Percentiles rank a stretch among this genome's conserved stretches.
phyloP scores from a whole-genome alignment of 768 basidiomycete species.

The Termitomyces sp. region DNA sequence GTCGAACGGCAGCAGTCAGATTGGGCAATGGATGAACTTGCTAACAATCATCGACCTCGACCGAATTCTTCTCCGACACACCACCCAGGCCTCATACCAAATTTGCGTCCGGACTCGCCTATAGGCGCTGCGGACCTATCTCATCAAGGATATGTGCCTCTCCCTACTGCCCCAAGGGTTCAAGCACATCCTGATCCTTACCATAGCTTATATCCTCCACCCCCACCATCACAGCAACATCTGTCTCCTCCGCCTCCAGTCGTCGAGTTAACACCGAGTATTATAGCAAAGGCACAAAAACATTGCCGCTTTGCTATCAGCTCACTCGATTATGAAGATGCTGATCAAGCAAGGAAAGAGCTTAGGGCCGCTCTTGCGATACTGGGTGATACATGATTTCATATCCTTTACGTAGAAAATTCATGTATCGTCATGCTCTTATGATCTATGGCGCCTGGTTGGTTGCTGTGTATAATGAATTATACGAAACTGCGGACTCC shows the following conservation, averaged over 20 bases:
- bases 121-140: neutral
- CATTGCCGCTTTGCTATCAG: constrained; percentile 92
- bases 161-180: neutral
- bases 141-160: neutral
- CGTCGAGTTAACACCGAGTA: constrained; percentile 53
- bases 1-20: neutral
- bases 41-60: neutral
- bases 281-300: constrained; percentile 78
- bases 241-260: constrained; percentile 18
- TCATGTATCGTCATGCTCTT: neutral
- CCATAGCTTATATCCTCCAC: constrained; percentile 9
- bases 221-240: constrained; percentile 15
- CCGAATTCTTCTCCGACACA: neutral
- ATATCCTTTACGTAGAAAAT: neutral
- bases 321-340: constrained; percentile 94
- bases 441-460: neutral
- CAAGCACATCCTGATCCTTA: constrained; percentile 1
- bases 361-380: constrained; percentile 66
- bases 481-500: constrained; percentile 1
- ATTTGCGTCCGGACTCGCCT: neutral
- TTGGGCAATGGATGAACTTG: neutral
- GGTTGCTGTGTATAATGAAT: neutral
- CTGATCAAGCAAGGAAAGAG: constrained; percentile 80
- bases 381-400: constrained; percentile 42
- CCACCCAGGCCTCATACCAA: neutral